Base-by-base conservation (phyloP, 2,329 filamentous ascomycete species). In the Pestalotiopsis fici region DNA sequence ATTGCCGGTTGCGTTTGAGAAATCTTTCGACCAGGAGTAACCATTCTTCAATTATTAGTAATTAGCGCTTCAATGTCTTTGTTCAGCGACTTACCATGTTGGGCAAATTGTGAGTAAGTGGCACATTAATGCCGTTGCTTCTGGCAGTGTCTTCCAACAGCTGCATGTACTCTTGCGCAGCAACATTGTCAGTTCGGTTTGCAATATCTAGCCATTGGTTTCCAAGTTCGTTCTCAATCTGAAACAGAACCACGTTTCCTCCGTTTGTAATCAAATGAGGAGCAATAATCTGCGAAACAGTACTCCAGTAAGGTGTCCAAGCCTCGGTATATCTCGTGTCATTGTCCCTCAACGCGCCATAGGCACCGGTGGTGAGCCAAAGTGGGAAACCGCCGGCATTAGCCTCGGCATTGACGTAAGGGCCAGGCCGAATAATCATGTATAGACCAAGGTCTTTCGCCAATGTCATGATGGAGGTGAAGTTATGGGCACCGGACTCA, bases 351-450 rank as follows among this genome's bases (percentile, higher is more conserved):
- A 88, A 76, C 23, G 75, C 72, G 2, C 88, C 87, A 62, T 88
- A 87, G 28, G 81, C 87, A 56, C 88, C 88, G 0, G 88, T 90
- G 0, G 88, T 90, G 5, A 88, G 75, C 87, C 88, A 91, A 1
- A 88, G 78, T 0, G 89, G 87, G 66, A 89, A 87, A 0, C 89
- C 89, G 37, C 89, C 89, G 1, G 85, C 87, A 69, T 86, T 89
- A 3, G 87, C 82, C 73, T 91, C 89, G 1, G 88, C 89, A 69
- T 91, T 91, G 67, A 89, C 83, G 66, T 91, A 91, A 0, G 88
- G 88, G 0, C 88, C 88, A 0, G 88, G 87, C 0, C 88, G 81
- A 1, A 85, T 82, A 31, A 88, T 83, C 50, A 87, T 81, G 69
- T 87, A 88, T 50, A 88, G 76, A 2, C 86, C 86, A 27, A 87